phyloP scores from a whole-genome alignment of 2,329 filamentous ascomycete genomes.

The Clonostachys chloroleuca region DNA sequence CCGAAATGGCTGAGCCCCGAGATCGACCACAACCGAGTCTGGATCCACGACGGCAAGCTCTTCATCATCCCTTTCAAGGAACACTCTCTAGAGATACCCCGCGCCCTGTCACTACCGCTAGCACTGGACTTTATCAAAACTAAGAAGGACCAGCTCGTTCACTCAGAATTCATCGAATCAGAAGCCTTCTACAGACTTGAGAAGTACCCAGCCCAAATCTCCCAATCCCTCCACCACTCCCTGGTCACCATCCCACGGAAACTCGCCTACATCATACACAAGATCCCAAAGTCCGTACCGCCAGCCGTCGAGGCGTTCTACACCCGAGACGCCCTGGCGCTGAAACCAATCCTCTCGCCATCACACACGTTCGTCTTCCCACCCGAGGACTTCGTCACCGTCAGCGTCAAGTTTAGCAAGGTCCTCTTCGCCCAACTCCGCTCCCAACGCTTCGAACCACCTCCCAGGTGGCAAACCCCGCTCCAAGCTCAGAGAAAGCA shows the following conservation, averaged over 20 bases:
- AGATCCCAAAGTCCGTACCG: constrained; percentile 70
- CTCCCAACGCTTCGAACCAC: constrained; percentile 75
- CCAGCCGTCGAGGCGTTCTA: constrained; percentile 91
- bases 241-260: constrained; percentile 73
- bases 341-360: constrained; percentile 62
- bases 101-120: constrained; percentile 54
- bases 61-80: constrained; percentile 62
- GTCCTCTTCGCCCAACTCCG: constrained; percentile 87
- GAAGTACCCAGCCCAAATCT: constrained; percentile 76
- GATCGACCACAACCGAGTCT: constrained; percentile 81
- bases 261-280: constrained; percentile 73
- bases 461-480: constrained; percentile 41
- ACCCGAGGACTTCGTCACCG: constrained; percentile 72
- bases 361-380: constrained; percentile 58
- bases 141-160: constrained; percentile 55
- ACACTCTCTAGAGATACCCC: constrained; percentile 18
- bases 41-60: constrained; percentile 77
- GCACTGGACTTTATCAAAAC: constrained; percentile 58
- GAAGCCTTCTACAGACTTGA: constrained; percentile 88
- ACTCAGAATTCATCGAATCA: constrained; percentile 71
- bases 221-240: constrained; percentile 71
- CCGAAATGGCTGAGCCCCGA: constrained; percentile 92
- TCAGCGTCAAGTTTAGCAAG: constrained; percentile 80
- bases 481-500: constrained; percentile 7
- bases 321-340: constrained; percentile 72